Conservation (phyloP, 257 asterid genomes). For the Solanum arcanum region DNA sequence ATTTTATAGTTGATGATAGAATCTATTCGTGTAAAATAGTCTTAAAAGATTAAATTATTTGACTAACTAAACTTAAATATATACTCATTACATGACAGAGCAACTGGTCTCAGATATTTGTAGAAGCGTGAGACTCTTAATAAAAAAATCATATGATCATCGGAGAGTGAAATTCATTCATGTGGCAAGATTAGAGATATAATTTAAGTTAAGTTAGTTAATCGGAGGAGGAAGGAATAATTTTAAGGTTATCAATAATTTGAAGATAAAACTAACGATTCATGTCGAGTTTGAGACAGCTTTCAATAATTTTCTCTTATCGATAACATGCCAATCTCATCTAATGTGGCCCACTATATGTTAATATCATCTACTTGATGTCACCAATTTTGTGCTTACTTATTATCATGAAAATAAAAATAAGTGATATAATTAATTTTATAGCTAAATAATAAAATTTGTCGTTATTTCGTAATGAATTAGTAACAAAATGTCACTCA, state of each 20-base stretch:
- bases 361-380: neutral
- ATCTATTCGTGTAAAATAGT: too few species aligned
- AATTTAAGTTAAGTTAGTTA: neutral
- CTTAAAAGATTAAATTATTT: too few species aligned
- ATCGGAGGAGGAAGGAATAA: fast-evolving
- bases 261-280: too few species aligned
- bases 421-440: too few species aligned
- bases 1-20: too few species aligned
- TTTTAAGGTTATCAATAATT: too few species aligned
- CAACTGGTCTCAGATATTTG: neutral
- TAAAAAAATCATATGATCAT: too few species aligned
- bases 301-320: too few species aligned
- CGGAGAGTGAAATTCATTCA: neutral
- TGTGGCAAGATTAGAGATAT: neutral
- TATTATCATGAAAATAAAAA: too few species aligned
- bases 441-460: neutral
- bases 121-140: too few species aligned
- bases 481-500: neutral
- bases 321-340: neutral
- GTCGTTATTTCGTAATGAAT: neutral
- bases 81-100: neutral
- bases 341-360: neutral
- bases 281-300: too few species aligned
- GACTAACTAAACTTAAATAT: too few species aligned
- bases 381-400: neutral